Evolutionary conservation across 345 rosid genomes (phyloP), one percentile per base, ranked within the genome.

Genomic region (Lenwebbia sp.): DNA sequence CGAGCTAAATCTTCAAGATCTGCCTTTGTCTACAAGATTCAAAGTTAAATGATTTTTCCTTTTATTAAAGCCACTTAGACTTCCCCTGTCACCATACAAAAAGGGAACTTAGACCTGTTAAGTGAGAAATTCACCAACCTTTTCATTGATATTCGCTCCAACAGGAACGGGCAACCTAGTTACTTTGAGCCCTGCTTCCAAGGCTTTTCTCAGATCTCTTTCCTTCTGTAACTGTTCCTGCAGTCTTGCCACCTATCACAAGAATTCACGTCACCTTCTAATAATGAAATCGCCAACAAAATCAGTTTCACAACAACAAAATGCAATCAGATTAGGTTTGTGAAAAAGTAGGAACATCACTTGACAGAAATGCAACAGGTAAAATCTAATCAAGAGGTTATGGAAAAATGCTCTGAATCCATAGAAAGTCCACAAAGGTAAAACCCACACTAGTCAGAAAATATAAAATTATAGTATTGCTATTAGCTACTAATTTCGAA

Each of bases 181-280:
- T 83, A 87, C 62, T 86, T 87, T 85, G 85, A 95, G 92, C 88
- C 90, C 96, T 85, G 95, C 88, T 92, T 95, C 97, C 76, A 97
- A 87, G 89, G 92, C 92, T 84, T 55, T 84, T 90, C 91, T 93
- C 89, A 88, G 93, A 76, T 93, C 94, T 88, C 91, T 92, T 91
- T 95, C 98, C 90, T 89, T 92, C 86, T 91, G 96, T 91, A 97
- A 91, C 88, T 93, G 93, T 84, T 92, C 97, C 89, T 93, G 93
- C 82, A 97, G 93, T 89, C 95, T 94, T 87, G 88, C 93, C 88
- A 97, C 99, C 99, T 97, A 90, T 56, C 90, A 54, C 83, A 86
- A 82, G 87, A 49, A 70, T 49, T 86, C 30, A 10, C 23, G 10
- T 53, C 28, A 55, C 37, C 26, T 85, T 55, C 47, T 41, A n/a